phyloP scores from a whole-genome alignment of 306 rosid species.

The Cicer cuneatum region DNA sequence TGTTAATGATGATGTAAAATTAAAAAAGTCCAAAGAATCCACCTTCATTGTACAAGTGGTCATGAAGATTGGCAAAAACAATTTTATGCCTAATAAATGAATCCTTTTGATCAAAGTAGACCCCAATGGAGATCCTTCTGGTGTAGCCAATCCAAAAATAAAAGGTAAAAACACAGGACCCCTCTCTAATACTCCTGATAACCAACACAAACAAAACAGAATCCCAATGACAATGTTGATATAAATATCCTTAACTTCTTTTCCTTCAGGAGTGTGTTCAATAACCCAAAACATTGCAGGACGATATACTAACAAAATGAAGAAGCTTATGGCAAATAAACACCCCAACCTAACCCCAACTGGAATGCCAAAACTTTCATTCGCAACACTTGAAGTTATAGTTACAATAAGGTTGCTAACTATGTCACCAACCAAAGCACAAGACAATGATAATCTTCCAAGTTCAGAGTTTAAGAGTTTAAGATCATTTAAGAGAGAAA shows the following conservation, averaged over 20 bases:
- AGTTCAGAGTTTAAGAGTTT: conserved; percentile 29
- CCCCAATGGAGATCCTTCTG: conserved; percentile 42
- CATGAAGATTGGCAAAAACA: conserved; percentile 58
- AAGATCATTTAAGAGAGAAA: conserved; percentile 15
- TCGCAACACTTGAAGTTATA: background rate
- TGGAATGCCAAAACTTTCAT: rapidly evolving
- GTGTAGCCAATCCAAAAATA: conserved; percentile 69
- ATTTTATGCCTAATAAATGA: conserved; percentile 40
- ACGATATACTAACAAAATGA: conserved; percentile 38
- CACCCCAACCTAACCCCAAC: rapidly evolving
- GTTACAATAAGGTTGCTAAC: background rate
- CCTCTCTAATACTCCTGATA: background rate
- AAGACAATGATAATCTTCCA: conserved; percentile 36
- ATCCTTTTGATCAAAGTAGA: conserved; percentile 54
- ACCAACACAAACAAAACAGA: conserved; percentile 39
- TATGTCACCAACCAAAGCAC: conserved; percentile 49
- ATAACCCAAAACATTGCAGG: conserved; percentile 53
- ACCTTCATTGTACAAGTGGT: conserved; percentile 50
- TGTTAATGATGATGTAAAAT: background rate
- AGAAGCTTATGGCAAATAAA: background rate
- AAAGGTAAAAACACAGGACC: conserved; percentile 44
- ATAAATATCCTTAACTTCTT: conserved; percentile 49
- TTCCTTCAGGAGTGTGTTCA: conserved; percentile 54
- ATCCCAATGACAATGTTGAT: conserved; percentile 29
- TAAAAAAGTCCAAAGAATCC: background rate